These are phyloP conservation scores for Alliaria petiolata DNA, from an alignment of 345 rosid genomes.

Conservation along the genomic window DNA sequence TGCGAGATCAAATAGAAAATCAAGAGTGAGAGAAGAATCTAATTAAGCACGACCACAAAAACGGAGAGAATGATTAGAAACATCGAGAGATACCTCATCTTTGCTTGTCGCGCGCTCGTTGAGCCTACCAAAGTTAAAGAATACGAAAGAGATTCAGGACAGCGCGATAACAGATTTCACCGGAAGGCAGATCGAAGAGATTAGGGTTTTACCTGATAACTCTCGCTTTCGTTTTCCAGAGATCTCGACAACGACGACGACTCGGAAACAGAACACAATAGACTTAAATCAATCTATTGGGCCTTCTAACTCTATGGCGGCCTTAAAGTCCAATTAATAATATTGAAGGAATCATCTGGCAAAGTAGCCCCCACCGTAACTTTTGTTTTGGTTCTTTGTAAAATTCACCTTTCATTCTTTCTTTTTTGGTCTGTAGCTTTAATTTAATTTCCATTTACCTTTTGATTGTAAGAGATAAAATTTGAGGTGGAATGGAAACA, in stretches of 20 bases:
- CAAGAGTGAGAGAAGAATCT: not conserved
- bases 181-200: not conserved
- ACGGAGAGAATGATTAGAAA: not conserved
- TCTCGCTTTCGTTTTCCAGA: slow-evolving; percentile 6
- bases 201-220: slow-evolving; percentile 22
- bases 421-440: no score
- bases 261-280: not conserved
- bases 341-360: no score
- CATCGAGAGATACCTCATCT: slow-evolving; percentile 22
- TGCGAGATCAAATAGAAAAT: slow-evolving; percentile 11
- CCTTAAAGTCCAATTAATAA: no score
- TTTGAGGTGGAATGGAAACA: no score
- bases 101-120: slow-evolving; percentile 3
- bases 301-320: not conserved
- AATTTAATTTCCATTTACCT: no score
- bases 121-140: not conserved
- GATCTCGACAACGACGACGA: not conserved
- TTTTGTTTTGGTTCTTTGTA: no score
- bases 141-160: not conserved
- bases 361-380: no score
- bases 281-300: not conserved
- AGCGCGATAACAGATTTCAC: not conserved
- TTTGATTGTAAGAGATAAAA: no score
- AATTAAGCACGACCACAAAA: not conserved
- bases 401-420: no score